Percentiles rank a stretch among this genome's conserved stretches.
These are phyloP conservation scores for Mycena vulgaris DNA, from an alignment of 768 basidiomycete species.

Conservation along the genomic window DNA sequence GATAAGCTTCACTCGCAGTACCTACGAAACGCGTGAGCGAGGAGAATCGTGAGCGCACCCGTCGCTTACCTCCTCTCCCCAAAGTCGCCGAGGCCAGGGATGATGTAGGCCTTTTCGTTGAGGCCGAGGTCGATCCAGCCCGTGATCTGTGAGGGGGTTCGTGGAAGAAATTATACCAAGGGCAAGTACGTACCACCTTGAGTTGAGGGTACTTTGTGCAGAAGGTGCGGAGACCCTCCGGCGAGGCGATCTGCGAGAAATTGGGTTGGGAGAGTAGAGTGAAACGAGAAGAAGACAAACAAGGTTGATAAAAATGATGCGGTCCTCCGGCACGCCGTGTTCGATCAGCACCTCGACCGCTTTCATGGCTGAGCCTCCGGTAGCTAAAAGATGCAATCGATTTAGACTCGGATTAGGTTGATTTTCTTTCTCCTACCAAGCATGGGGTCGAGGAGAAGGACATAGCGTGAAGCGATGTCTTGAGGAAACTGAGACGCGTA, in stretches of 20 bases:
- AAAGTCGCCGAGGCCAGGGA: constrained; percentile 98
- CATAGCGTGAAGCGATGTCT: constrained; percentile 93
- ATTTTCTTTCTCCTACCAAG: constrained; percentile 70
- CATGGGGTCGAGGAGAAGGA: constrained; percentile 97
- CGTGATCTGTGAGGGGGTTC: constrained; percentile 73
- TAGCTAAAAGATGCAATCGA: constrained; percentile 64
- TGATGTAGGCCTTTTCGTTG: constrained; percentile 92
- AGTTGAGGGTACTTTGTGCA: constrained; percentile 81
- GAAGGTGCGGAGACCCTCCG: constrained; percentile 90
- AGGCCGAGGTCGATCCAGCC: constrained; percentile 97
- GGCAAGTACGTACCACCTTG: constrained; percentile 74
- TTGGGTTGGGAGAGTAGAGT: neutral
- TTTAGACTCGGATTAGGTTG: neutral
- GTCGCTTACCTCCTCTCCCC: constrained; percentile 83
- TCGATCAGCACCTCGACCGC: constrained; percentile 95
- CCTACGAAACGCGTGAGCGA: constrained; percentile 32
- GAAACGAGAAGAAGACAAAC: constrained; percentile 58
- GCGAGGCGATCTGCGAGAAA: constrained; percentile 83
- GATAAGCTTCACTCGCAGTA: constrained; percentile 34
- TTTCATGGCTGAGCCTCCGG: constrained; percentile 98
- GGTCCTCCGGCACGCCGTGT: constrained; percentile 93
- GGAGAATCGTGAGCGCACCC: neutral
- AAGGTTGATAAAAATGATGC: constrained; percentile 95
- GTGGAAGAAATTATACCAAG: neutral
- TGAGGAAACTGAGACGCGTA: constrained; percentile 79